These are phyloP conservation scores for Aspergillus arachidicola DNA, from an alignment of 2,329 filamentous ascomycete species.

Conservation along the genomic window DNA sequence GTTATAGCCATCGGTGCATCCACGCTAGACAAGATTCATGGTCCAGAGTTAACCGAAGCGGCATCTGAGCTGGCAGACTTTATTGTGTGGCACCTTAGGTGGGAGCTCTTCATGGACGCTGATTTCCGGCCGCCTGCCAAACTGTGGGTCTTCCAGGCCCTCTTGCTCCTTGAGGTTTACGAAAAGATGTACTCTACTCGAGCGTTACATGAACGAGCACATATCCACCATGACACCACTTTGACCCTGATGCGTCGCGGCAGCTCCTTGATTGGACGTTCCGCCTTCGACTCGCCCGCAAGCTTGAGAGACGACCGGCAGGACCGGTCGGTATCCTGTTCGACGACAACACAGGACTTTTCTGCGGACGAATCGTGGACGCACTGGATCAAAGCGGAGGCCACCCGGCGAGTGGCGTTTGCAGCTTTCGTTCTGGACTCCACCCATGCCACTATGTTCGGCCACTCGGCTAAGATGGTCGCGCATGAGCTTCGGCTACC, in stretches of 20 bases:
- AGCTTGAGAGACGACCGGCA: slow-evolving; percentile 66
- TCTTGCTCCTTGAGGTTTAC: slow-evolving; percentile 86
- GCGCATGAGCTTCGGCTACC: slow-evolving; percentile 92
- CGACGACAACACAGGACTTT: slow-evolving; percentile 56
- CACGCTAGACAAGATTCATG: slow-evolving; percentile 81
- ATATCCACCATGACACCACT: slow-evolving; percentile 95
- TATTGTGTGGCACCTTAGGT: slow-evolving; percentile 87
- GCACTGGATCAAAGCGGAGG: slow-evolving; percentile 92
- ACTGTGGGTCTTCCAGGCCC: slow-evolving; percentile 91
- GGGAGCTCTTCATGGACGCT: slow-evolving; percentile 90
- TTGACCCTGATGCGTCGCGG: slow-evolving; percentile 94
- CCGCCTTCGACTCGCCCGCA: slow-evolving; percentile 80
- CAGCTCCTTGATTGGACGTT: slow-evolving; percentile 84
- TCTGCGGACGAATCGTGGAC: slow-evolving; percentile 91
- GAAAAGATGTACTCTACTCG: slow-evolving; percentile 98
- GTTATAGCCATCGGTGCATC: slow-evolving; percentile 93
- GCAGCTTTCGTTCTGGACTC: slow-evolving; percentile 94
- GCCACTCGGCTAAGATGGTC: slow-evolving; percentile 95
- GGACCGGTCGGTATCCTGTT: slow-evolving; percentile 38
- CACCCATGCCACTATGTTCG: slow-evolving; percentile 96
- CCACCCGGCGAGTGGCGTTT: slow-evolving; percentile 85
- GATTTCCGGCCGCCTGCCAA: slow-evolving; percentile 91
- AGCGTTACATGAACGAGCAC: slow-evolving; percentile 87
- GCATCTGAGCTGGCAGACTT: slow-evolving; percentile 88
- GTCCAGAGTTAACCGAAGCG: slow-evolving; percentile 70